Base-by-base conservation (phyloP, 306 rosid genomes). In the Acacia melanoxylon region DNA sequence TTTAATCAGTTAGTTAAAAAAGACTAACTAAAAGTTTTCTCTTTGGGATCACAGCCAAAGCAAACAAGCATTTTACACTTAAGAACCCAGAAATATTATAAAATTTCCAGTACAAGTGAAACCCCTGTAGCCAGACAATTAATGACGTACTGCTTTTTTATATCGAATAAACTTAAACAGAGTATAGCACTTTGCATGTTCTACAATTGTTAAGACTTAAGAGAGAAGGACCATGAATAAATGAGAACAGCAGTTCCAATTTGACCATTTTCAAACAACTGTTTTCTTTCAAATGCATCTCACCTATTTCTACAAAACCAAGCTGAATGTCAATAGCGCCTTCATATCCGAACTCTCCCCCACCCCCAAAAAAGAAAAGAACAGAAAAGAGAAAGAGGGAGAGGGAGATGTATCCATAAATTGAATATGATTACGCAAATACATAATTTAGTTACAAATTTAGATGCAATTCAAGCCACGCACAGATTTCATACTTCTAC, bases 1-100 rank as follows among this genome's bases (percentile, higher is more conserved):
- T 40, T 54, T 41, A n/a, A 76, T 68, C 45, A 75, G 45, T 51
- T 29, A 48, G 75, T 10, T 54, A 78, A 66, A 67, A 72, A 83
- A 25, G 24, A 35, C 40, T 46, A 12, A 59, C 69, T 59, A 27
- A 84, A 77, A 79, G 35, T 35, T 35, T 46, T 40, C 68, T 27
- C 49, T 37, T 56, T 67, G 15, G 33, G 80, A 67, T 70, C 51
- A 29, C 62, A 42, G 19, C 40, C 68, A 46, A 74, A 67, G 78
- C 40, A 58, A 19, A 61, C 67, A 24, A 61, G 19, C 78, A 79
- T 22, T 75, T 58, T 15, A 42, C 37, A 20, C 16, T 20, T n/a
- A 13, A 75, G 69, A 42, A 46, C 72, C 63, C 54, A 13, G 65
- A 80, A 66, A 44, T 3, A 22, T 46, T 31, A 24, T 45, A 6